Percentiles rank a stretch among this genome's conserved stretches.
phyloP scores from a whole-genome alignment of 129 eudicot genomes.

The Helichrysum umbraculigerum region DNA sequence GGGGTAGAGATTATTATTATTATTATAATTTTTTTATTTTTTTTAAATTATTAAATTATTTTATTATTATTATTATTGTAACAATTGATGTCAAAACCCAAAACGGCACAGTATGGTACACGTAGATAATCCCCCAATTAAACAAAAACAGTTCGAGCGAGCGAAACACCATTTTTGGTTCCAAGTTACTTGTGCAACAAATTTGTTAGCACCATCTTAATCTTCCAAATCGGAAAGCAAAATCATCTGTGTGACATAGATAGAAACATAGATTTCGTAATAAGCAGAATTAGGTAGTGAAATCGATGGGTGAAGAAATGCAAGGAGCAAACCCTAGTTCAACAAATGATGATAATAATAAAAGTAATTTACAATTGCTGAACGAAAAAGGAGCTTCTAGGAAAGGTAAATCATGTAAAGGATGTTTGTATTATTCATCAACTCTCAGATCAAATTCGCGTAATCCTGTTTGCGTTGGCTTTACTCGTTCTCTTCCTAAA shows the following conservation, averaged over 20 bases:
- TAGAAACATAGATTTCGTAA: neutral
- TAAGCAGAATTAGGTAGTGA: neutral
- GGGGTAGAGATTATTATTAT: too few relatives aligned
- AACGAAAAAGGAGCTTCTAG: constrained; percentile 29
- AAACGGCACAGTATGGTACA: too few relatives aligned
- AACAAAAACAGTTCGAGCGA: constrained; percentile 16
- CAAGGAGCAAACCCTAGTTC: constrained; percentile 32
- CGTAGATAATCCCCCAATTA: neutral
- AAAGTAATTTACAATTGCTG: constrained; percentile 19
- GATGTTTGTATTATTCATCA: constrained; percentile 81
- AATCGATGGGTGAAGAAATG: constrained; percentile 29
- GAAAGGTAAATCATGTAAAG: constrained; percentile 81
- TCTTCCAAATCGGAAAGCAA: constrained; percentile 16
- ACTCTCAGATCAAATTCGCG: constrained; percentile 64
- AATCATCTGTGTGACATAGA: neutral
- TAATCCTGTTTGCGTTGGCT: constrained; percentile 88
- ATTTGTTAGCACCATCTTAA: constrained; percentile 4
- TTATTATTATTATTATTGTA: too few relatives aligned
- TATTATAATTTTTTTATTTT: too few relatives aligned
- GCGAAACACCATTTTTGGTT: constrained; percentile 17
- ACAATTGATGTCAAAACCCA: too few relatives aligned
- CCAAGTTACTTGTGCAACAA: constrained; percentile 12
- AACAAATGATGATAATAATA: constrained; percentile 23
- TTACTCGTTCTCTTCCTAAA: constrained; percentile 73
- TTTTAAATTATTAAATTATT: too few relatives aligned